phyloP scores from a whole-genome alignment of 1,284 basidiomycete species.

The Trametes pubescens region DNA sequence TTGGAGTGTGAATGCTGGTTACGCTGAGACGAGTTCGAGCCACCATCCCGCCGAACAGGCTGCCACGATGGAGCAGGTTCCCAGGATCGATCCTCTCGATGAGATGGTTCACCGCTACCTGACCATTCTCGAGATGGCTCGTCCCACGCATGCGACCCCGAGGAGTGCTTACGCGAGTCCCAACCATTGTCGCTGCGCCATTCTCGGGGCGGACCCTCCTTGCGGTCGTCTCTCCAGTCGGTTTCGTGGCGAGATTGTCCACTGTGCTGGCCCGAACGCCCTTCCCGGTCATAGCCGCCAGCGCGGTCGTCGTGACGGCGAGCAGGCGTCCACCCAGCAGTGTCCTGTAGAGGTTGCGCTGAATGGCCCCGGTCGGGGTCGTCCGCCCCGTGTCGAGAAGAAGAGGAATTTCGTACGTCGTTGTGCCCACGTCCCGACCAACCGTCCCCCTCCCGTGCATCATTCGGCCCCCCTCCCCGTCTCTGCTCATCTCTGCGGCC shows the following conservation, averaged over 20 bases:
- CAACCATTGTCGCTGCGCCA: constrained; percentile 48
- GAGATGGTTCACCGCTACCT: constrained; percentile 30
- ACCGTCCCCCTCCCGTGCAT: constrained; percentile 29
- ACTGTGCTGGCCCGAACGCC: constrained; percentile 31
- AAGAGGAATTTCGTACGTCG: constrained; percentile 33
- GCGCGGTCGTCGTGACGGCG: constrained; percentile 49
- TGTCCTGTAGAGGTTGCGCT: constrained; percentile 52
- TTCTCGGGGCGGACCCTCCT: constrained; percentile 33
- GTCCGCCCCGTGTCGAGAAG: constrained; percentile 56
- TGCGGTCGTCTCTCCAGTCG: constrained; percentile 35
- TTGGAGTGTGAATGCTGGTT: constrained; percentile 42
- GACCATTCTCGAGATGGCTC: constrained; percentile 26
- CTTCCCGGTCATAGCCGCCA: constrained; percentile 47
- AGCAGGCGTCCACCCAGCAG: constrained; percentile 39
- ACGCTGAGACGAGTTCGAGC: constrained; percentile 40
- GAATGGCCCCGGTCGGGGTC: constrained; percentile 54
- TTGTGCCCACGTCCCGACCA: constrained; percentile 32
- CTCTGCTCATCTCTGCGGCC: constrained; percentile 53
- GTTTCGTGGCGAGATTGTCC: constrained; percentile 36
- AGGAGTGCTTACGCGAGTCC: constrained; percentile 41
- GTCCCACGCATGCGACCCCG: constrained; percentile 21
- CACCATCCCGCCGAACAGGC: constrained; percentile 38
- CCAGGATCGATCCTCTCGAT: constrained; percentile 46
- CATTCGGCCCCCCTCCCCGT: constrained; percentile 28
- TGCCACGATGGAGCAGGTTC: constrained; percentile 48